A percentile compares a stretch with the other conserved stretches of the same genome.
Evolutionary conservation across 1,284 basidiomycete species (phyloP).

Genomic region (Mycena sp.): DNA sequence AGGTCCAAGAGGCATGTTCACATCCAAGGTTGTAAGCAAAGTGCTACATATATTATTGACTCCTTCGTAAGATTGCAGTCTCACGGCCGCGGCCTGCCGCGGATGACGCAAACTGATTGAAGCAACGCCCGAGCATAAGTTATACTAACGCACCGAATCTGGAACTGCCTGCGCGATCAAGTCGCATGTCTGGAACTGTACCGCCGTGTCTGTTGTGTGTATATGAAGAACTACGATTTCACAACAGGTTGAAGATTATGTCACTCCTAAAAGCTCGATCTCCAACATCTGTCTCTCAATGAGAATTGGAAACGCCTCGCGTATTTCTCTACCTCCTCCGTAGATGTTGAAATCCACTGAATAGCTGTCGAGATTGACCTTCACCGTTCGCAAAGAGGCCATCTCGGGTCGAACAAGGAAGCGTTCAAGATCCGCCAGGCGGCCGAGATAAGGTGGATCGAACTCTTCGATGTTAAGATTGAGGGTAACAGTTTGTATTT

Average conservation of each 20-base stretch:
- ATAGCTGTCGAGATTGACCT: constrained; percentile 9
- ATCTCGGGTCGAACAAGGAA: constrained; percentile 8
- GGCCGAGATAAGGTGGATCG: constrained; percentile 4
- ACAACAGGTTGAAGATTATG: too few relatives aligned
- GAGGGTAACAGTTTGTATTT: constrained; percentile 8
- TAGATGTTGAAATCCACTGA: constrained; percentile 15
- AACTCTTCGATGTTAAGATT: constrained; percentile 15
- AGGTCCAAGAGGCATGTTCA: constrained; percentile 71
- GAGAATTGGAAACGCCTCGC: constrained; percentile 6
- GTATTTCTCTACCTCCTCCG: constrained; percentile 1
- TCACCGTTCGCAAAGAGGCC: constrained; percentile 3
- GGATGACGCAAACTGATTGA: too few relatives aligned
- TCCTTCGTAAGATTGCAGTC: too few relatives aligned
- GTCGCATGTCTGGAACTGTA: too few relatives aligned
- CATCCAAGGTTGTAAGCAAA: too few relatives aligned
- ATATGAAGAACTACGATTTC: too few relatives aligned
- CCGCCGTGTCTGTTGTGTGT: too few relatives aligned
- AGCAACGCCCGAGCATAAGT: too few relatives aligned
- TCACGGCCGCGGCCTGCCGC: too few relatives aligned
- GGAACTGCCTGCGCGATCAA: too few relatives aligned
- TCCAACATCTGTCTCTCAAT: background rate
- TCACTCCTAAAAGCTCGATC: constrained; percentile 7
- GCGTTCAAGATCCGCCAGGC: constrained; percentile 1
- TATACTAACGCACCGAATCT: too few relatives aligned
- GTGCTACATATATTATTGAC: too few relatives aligned